These are phyloP conservation scores for Rhododendron vialii DNA, from an alignment of 148 eudicot species.

Conservation along the genomic window DNA sequence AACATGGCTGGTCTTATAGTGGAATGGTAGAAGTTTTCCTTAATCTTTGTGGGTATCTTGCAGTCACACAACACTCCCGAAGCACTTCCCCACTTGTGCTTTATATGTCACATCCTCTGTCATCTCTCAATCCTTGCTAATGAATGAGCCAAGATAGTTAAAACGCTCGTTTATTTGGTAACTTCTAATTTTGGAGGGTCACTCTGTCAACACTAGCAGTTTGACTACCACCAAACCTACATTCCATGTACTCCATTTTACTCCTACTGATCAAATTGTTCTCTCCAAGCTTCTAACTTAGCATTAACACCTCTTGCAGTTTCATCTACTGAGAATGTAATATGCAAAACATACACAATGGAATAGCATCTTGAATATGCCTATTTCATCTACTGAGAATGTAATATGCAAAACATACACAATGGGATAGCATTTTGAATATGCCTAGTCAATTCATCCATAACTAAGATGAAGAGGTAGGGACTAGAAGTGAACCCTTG, in stretches of 20 bases:
- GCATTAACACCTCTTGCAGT: background rate
- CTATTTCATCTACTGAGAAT: background rate
- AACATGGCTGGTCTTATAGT: background rate
- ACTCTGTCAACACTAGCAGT: background rate
- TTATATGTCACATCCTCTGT: background rate
- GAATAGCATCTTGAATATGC: background rate
- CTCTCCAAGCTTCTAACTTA: background rate
- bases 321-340: background rate
- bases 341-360: background rate
- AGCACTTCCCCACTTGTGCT: background rate
- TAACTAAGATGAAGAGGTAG: background rate
- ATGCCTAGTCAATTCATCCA: background rate
- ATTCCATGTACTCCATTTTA: background rate
- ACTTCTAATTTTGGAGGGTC: background rate
- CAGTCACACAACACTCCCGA: background rate
- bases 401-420: background rate
- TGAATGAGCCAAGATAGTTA: background rate
- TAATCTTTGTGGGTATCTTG: background rate
- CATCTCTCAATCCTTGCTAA: background rate
- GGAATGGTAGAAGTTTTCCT: background rate
- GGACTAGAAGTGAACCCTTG: background rate
- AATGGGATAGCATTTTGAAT: background rate
- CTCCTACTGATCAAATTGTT: background rate
- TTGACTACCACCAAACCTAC: background rate
- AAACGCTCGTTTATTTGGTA: background rate